phyloP scores from a whole-genome alignment of 805 yeast species.

The Wickerhamiella australiensis region DNA sequence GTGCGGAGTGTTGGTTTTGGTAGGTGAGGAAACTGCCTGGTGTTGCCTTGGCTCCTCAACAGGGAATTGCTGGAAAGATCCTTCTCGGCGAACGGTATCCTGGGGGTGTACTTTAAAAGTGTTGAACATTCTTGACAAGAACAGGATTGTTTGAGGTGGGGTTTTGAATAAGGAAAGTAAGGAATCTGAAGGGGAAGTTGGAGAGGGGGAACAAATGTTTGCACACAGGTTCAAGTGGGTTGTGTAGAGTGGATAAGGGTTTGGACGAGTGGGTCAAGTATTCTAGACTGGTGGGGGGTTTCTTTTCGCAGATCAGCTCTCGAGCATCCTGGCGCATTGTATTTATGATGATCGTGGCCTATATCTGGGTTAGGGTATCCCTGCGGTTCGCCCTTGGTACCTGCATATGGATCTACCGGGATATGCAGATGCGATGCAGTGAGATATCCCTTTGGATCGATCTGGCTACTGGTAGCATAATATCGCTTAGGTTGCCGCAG shows the following conservation, averaged over 20 bases:
- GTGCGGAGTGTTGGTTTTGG: not conserved
- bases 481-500: not conserved
- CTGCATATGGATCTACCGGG: not conserved
- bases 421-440: not conserved
- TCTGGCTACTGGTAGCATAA: not conserved
- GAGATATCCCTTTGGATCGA: not conserved
- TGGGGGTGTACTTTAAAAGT: slow-evolving; percentile 10
- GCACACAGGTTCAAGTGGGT: not conserved
- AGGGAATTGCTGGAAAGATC: slow-evolving; percentile 3
- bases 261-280: not conserved
- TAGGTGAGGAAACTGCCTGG: not conserved
- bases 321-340: not conserved
- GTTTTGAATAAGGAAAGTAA: not conserved
- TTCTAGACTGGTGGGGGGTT: not conserved
- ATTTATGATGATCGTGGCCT: not conserved
- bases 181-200: not conserved
- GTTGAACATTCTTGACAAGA: slow-evolving; percentile 2
- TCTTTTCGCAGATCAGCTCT: not conserved
- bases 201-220: not conserved
- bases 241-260: not conserved
- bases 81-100: slow-evolving; percentile 7
- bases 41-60: slow-evolving; percentile 6
- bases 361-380: slow-evolving; percentile 1
- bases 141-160: not conserved
- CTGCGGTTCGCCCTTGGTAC: not conserved